Evolutionary conservation across 257 asterid species (phyloP).

Genomic region (Solanum rostratum): DNA sequence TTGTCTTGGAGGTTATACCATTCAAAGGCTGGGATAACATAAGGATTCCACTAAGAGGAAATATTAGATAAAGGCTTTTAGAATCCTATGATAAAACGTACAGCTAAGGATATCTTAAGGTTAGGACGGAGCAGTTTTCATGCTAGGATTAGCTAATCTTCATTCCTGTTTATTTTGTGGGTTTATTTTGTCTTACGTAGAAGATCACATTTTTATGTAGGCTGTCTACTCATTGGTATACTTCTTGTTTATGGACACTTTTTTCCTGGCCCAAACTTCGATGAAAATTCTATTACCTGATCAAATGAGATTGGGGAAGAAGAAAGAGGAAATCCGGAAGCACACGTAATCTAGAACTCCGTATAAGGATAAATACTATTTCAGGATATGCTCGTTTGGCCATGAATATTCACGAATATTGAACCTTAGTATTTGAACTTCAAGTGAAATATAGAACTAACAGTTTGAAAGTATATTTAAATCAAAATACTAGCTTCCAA

Average conservation of each 20-base stretch:
- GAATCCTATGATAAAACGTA: not conserved
- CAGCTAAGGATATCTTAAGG: not conserved
- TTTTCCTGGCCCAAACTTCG: not conserved
- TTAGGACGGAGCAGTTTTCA: not conserved
- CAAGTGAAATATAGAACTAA: not conserved
- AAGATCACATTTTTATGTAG: not conserved
- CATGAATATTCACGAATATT: not conserved
- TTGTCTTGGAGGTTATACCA: not conserved
- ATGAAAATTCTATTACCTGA: not conserved
- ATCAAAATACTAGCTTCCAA: not conserved
- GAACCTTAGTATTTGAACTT: not conserved
- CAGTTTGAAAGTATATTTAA: not conserved
- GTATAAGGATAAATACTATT: not conserved
- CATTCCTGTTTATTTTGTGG: not conserved
- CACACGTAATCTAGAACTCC: not conserved
- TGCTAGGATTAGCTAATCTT: not conserved
- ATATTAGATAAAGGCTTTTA: not conserved
- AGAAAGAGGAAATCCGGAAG: not conserved
- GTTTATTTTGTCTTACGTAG: too few species aligned
- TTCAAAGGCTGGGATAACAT: not conserved
- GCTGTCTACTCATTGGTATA: not conserved
- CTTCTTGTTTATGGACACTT: not conserved
- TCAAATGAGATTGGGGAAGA: not conserved
- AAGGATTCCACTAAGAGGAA: not conserved
- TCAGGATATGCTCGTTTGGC: not conserved